Percentiles rank a stretch among this genome's conserved stretches.
Evolutionary conservation across 2,329 filamentous ascomycete species (phyloP).

Genomic region (Pseudodiploospora longispora): DNA sequence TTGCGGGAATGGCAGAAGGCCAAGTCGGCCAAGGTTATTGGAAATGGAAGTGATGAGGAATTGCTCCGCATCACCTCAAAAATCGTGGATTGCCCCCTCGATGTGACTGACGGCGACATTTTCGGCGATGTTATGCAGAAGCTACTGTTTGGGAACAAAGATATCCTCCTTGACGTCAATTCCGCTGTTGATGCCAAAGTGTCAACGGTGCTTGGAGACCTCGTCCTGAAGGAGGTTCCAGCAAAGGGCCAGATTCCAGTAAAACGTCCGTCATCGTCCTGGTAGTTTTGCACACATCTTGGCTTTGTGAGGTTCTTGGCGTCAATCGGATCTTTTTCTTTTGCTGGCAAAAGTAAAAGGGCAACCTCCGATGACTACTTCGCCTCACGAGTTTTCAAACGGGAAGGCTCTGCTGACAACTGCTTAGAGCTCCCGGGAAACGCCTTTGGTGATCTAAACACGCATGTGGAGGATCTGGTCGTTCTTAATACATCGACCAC

Average conservation of each 20-base stretch:
- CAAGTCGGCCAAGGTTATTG: slow-evolving; percentile 63
- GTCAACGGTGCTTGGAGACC: slow-evolving; percentile 69
- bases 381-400: slow-evolving; percentile 14
- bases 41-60: slow-evolving; percentile 46
- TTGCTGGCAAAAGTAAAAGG: not conserved
- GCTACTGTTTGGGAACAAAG: slow-evolving; percentile 64
- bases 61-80: slow-evolving; percentile 66
- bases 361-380: not conserved
- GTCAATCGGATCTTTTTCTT: slow-evolving; percentile 13
- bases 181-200: slow-evolving; percentile 79
- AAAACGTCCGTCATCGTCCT: slow-evolving; percentile 76
- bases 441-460: slow-evolving; percentile 39
- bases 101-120: slow-evolving; percentile 71
- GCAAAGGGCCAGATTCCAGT: slow-evolving; percentile 79
- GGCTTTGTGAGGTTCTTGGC: slow-evolving; percentile 16
- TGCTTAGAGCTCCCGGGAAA: slow-evolving; percentile 50
- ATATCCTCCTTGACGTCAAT: slow-evolving; percentile 64
- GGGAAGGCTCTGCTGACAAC: slow-evolving; percentile 24
- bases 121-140: slow-evolving; percentile 75
- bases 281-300: slow-evolving; percentile 19
- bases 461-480: slow-evolving; percentile 62
- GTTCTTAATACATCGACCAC: slow-evolving; percentile 65
- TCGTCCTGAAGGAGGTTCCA: slow-evolving; percentile 77
- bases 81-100: slow-evolving; percentile 70
- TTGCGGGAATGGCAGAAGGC: slow-evolving; percentile 76